Evolutionary conservation across 495 filamentous ascomycete species (phyloP).

Genomic region (Aspergillus sclerotiicarbonarius): DNA sequence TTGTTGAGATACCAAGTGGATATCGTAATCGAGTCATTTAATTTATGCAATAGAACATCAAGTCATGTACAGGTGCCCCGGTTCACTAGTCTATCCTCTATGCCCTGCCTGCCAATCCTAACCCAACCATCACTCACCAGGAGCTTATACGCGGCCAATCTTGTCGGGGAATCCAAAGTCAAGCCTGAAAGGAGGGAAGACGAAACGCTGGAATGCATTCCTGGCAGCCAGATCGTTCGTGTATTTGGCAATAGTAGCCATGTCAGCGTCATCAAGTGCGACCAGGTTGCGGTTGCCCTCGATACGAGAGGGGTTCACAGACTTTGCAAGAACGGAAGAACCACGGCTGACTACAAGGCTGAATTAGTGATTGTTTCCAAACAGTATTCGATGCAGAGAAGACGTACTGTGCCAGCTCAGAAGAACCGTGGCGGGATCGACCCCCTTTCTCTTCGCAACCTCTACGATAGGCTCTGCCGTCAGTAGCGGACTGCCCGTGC

Average conservation of each 20-base stretch:
- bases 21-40: not conserved
- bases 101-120: not conserved
- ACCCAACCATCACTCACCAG: not conserved
- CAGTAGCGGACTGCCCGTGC: slow-evolving; percentile 72
- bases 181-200: slow-evolving; percentile 76
- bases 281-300: slow-evolving; percentile 69
- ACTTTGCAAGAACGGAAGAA: slow-evolving; percentile 75
- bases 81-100: slow-evolving; percentile 1
- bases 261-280: slow-evolving; percentile 62
- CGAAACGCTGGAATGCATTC: slow-evolving; percentile 65
- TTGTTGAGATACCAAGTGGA: not conserved
- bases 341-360: slow-evolving; percentile 59
- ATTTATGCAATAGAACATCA: not conserved
- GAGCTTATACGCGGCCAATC: slow-evolving; percentile 17
- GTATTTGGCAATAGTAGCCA: slow-evolving; percentile 62
- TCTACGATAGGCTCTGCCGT: slow-evolving; percentile 64
- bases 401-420: slow-evolving; percentile 72
- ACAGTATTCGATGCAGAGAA: not conserved
- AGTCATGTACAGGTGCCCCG: not conserved
- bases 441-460: slow-evolving; percentile 66
- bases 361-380: not conserved
- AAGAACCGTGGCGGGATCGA: slow-evolving; percentile 61
- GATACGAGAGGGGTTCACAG: slow-evolving; percentile 70
- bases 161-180: slow-evolving; percentile 79
- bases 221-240: slow-evolving; percentile 55